These are phyloP conservation scores for Mariannaea sp. DNA, from an alignment of 2,329 filamentous ascomycete species.

Conservation along the genomic window DNA sequence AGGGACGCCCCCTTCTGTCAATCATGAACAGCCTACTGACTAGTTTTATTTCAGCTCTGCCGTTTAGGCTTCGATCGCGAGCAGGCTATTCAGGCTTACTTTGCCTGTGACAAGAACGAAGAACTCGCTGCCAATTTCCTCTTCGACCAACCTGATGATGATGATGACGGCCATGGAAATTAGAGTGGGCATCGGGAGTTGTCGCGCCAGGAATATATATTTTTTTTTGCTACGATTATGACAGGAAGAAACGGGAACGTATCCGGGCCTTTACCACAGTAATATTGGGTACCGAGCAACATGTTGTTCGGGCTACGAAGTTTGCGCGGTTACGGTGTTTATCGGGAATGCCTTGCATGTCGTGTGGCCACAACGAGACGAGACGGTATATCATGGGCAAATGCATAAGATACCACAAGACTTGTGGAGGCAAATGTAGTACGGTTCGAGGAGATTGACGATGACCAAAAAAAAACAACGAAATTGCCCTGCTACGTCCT, in stretches of 20 bases:
- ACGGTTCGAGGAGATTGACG: conserved; percentile 36
- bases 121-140: conserved; percentile 97
- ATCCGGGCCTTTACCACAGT: conserved; percentile 32
- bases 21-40: conserved; percentile 6
- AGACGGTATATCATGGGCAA: conserved; percentile 21
- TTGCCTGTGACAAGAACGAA: conserved; percentile 99
- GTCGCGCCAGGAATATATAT: conserved; percentile 35
- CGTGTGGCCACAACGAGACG: conserved; percentile 25
- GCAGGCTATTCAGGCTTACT: conserved; percentile 95
- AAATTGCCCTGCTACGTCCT: conserved; percentile 6
- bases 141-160: conserved; percentile 94
- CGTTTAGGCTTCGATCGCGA: conserved; percentile 92
- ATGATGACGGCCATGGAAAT: conserved; percentile 59
- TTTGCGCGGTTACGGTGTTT: conserved; percentile 25
- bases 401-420: conserved; percentile 25
- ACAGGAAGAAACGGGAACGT: conserved; percentile 29
- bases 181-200: conserved; percentile 15
- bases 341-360: conserved; percentile 22
- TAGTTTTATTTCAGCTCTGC: conserved; percentile 67
- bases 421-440: conserved; percentile 24
- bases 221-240: conserved; percentile 36
- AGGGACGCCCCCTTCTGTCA: conserved; percentile 30
- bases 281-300: conserved; percentile 31
- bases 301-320: conserved; percentile 23
- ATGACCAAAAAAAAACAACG: conserved; percentile 20